These are phyloP conservation scores for Penicillium sp. DNA, from an alignment of 2,329 filamentous ascomycete genomes.

Conservation along the genomic window DNA sequence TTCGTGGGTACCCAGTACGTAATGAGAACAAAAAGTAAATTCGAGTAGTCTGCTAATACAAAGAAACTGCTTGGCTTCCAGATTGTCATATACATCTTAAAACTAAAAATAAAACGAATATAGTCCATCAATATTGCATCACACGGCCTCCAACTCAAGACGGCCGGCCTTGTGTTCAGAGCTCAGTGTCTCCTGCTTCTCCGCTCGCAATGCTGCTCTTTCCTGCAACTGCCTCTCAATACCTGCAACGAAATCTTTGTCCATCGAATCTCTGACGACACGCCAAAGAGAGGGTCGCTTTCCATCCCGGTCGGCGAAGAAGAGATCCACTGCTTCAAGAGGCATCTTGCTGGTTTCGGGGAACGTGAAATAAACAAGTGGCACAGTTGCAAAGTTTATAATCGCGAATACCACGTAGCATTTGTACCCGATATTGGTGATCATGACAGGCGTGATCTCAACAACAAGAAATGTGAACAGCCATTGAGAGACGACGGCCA, in stretches of 20 bases:
- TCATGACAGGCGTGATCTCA: conserved; percentile 23
- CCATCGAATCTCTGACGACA: conserved; percentile 11
- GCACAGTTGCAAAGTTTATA: conserved; percentile 21
- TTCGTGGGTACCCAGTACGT: too few species aligned
- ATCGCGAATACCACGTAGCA: conserved; percentile 26
- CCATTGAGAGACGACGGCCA: conserved; percentile 30
- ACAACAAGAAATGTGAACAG: conserved; percentile 26
- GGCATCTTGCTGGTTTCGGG: conserved; percentile 20
- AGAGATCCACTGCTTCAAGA: conserved; percentile 11
- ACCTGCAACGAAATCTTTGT: conserved; percentile 8
- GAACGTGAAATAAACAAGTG: conserved; percentile 24
- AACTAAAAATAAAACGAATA: too few species aligned
- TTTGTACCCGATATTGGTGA: conserved; percentile 25
- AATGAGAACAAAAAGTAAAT: too few species aligned
- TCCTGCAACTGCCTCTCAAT: conserved; percentile 39
- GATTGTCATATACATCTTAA: too few species aligned
- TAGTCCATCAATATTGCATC: background rate
- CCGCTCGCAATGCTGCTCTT: background rate
- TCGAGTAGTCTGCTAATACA: too few species aligned
- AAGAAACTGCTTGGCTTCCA: too few species aligned
- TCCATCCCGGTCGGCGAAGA: conserved; percentile 13
- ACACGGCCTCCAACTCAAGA: conserved; percentile 1
- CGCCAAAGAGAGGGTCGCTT: conserved; percentile 12
- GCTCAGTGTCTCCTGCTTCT: background rate
- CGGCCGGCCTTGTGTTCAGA: background rate